Evolutionary conservation across 2,329 filamentous ascomycete species (phyloP).

Genomic region (Fusarium pseudoanthophilum): DNA sequence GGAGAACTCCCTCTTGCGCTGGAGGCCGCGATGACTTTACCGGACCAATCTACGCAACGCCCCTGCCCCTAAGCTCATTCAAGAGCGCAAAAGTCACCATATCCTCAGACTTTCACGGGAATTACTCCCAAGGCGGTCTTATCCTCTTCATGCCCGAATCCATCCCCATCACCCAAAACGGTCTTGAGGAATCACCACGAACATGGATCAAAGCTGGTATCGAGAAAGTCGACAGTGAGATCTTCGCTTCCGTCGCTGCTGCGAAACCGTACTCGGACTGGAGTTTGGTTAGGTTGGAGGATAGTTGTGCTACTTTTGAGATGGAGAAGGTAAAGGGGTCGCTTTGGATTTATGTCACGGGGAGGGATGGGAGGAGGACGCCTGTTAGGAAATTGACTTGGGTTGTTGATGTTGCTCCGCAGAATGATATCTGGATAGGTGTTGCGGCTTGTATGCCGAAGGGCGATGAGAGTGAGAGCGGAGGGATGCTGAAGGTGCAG

Average conservation of each 20-base stretch:
- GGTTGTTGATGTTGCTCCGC: background rate
- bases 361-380: background rate
- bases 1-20: constrained; percentile 3
- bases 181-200: background rate
- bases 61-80: background rate
- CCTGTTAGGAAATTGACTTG: constrained; percentile 8
- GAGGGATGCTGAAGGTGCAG: background rate
- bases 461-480: background rate
- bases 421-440: background rate
- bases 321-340: constrained; percentile 6
- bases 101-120: background rate
- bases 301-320: background rate
- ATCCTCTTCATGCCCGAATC: background rate
- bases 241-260: background rate
- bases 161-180: background rate
- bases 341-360: background rate
- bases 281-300: background rate
- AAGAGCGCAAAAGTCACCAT: background rate
- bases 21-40: constrained; percentile 9
- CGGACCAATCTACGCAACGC: background rate
- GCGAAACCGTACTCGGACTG: background rate
- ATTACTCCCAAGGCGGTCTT: constrained; percentile 6
- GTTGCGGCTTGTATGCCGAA: constrained; percentile 9
- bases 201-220: constrained; percentile 13
- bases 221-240: background rate